Evolutionary conservation across 805 yeast species (phyloP).

Genomic region (Ogataea methylovora): DNA sequence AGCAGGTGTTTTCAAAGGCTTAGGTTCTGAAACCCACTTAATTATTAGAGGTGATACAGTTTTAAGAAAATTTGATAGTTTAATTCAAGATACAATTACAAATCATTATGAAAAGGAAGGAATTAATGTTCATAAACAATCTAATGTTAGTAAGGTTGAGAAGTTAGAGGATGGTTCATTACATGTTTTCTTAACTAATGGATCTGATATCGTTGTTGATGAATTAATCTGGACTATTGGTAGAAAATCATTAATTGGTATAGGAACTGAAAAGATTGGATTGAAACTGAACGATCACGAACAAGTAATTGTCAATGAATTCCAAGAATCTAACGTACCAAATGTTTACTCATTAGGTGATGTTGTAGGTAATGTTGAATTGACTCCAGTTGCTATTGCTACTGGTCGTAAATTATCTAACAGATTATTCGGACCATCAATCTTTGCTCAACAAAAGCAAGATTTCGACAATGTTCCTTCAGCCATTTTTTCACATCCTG

Average conservation of each 20-base stretch:
- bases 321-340: slow-evolving; percentile 68
- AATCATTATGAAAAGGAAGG: slow-evolving; percentile 78
- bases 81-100: slow-evolving; percentile 73
- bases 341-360: slow-evolving; percentile 87
- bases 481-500: slow-evolving; percentile 97
- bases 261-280: slow-evolving; percentile 74
- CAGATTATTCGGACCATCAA: slow-evolving; percentile 79
- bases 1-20: slow-evolving; percentile 86
- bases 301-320: slow-evolving; percentile 77
- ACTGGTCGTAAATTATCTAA: slow-evolving; percentile 93
- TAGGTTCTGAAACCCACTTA: slow-evolving; percentile 81
- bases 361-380: slow-evolving; percentile 85
- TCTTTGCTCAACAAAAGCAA: slow-evolving; percentile 66
- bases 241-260: slow-evolving; percentile 65
- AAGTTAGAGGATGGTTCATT: slow-evolving; percentile 42
- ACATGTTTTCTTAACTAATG: slow-evolving; percentile 37
- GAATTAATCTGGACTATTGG: slow-evolving; percentile 91
- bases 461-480: slow-evolving; percentile 87
- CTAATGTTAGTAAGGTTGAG: slow-evolving; percentile 43
- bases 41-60: slow-evolving; percentile 89
- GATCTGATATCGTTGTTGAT: slow-evolving; percentile 55
- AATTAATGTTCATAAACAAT: slow-evolving; percentile 65
- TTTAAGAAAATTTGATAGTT: slow-evolving; percentile 77
- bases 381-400: slow-evolving; percentile 98
- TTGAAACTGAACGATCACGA: slow-evolving; percentile 53